Evolutionary conservation across 257 asterid genomes (phyloP).

Genomic region (Orobanche coerulescens): DNA sequence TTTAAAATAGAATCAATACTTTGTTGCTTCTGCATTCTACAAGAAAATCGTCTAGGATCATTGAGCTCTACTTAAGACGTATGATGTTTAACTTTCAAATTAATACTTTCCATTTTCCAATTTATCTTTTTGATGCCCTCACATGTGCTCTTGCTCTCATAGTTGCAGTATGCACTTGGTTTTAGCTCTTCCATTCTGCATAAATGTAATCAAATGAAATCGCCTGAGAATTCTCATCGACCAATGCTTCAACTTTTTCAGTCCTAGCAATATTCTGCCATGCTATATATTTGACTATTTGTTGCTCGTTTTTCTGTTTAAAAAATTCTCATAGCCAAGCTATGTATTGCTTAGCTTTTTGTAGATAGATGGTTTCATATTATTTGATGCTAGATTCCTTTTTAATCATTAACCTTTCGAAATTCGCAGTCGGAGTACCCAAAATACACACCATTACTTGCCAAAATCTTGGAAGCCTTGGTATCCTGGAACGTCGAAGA

Average conservation of each 20-base stretch:
- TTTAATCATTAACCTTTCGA: constrained; percentile 23
- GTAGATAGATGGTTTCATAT: background rate
- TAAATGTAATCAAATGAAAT: background rate
- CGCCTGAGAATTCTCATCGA: background rate
- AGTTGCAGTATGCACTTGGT: background rate
- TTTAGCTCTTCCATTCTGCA: background rate
- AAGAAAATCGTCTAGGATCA: background rate
- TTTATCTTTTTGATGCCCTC: background rate
- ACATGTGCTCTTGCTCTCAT: background rate
- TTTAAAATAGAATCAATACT: background rate
- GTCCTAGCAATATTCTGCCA: background rate
- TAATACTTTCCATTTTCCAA: background rate
- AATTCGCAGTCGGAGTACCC: constrained; percentile 86
- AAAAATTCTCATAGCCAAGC: background rate
- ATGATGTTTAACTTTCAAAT: background rate
- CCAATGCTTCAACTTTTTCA: background rate
- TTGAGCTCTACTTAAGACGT: background rate
- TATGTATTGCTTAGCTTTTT: background rate
- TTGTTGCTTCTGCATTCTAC: background rate
- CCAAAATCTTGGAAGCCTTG: constrained; percentile 77
- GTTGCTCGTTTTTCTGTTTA: background rate
- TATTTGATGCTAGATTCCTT: constrained; percentile 14
- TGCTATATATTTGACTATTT: constrained; percentile 9
- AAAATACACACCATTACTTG: constrained; percentile 80
- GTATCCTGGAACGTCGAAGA: constrained; percentile 52